Percentiles rank a stretch among this genome's conserved stretches.
phyloP scores from a whole-genome alignment of 139 green algal genomes.

The Chlamydomonas sphaeroides region DNA sequence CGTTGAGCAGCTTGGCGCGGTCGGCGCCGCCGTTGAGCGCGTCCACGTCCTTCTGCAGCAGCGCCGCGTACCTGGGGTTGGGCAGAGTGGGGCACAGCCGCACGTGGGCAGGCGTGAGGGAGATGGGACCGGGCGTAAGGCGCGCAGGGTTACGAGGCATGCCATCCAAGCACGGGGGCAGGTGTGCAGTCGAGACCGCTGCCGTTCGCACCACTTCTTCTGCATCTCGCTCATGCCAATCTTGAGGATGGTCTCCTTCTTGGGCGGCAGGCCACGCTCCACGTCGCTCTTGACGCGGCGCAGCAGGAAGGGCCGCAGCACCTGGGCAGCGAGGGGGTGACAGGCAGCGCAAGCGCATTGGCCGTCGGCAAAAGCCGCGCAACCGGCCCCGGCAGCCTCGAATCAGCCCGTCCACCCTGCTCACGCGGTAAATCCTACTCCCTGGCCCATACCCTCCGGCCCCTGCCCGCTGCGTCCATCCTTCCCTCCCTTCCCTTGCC shows the following conservation, averaged over 20 bases:
- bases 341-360: too few species aligned
- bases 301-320: conserved; percentile 98
- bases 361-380: too few species aligned
- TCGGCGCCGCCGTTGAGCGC: conserved; percentile 85
- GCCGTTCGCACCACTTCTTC: conserved; percentile 69
- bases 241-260: conserved; percentile 99
- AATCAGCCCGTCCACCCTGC: too few species aligned
- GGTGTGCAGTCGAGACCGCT: neutral
- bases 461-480: too few species aligned
- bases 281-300: conserved; percentile 97
- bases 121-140: too few species aligned
- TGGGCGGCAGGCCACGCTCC: conserved; percentile 94
- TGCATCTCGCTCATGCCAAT: conserved; percentile 98
- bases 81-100: neutral
- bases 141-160: too few species aligned
- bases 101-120: too few species aligned
- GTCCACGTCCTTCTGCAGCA: conserved; percentile 97
- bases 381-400: too few species aligned
- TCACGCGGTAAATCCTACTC: too few species aligned
- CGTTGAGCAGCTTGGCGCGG: conserved; percentile 95
- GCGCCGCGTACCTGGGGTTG: conserved; percentile 72
- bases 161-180: too few species aligned
- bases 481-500: neutral
- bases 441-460: too few species aligned
- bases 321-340: too few species aligned